A percentile compares a stretch with the other conserved stretches of the same genome.
These are phyloP conservation scores for Tinospora cordifolia DNA, from an alignment of 164 flowering plant genomes.

Conservation along the genomic window DNA sequence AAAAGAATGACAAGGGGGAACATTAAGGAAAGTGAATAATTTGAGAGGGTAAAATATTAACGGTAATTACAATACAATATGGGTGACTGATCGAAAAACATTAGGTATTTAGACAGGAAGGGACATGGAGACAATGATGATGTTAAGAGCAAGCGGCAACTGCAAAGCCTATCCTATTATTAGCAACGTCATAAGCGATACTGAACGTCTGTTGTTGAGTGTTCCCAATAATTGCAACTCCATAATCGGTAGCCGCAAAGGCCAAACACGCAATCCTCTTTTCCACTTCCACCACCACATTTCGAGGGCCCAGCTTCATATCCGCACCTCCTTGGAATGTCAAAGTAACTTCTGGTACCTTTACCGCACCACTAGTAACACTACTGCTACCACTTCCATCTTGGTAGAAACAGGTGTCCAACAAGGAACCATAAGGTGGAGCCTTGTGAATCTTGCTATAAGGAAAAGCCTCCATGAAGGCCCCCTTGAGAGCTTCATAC, in stretches of 20 bases:
- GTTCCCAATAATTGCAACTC: slow-evolving; percentile 40
- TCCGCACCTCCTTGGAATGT: slow-evolving; percentile 33
- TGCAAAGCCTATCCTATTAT: slow-evolving; percentile 39
- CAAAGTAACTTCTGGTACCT: too few species aligned
- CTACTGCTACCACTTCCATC: background rate
- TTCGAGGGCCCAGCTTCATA: slow-evolving; percentile 21
- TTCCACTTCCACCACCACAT: slow-evolving; percentile 24
- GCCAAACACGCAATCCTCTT: slow-evolving; percentile 34
- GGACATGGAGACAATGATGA: background rate
- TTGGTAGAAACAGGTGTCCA: slow-evolving; percentile 45
- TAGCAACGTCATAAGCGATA: slow-evolving; percentile 35
- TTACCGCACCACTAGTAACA: slow-evolving; percentile 28
- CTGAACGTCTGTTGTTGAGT: slow-evolving; percentile 34
- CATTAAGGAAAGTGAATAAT: too few species aligned
- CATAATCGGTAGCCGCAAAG: slow-evolving; percentile 24
- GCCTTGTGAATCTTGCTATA: background rate
- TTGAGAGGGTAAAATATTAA: too few species aligned
- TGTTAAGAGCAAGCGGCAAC: slow-evolving; percentile 36
- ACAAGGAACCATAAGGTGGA: slow-evolving; percentile 26
- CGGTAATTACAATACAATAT: too few species aligned
- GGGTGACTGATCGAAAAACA: too few species aligned
- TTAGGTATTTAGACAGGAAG: too few species aligned
- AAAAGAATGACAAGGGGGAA: too few species aligned
- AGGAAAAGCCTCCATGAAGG: slow-evolving; percentile 22
- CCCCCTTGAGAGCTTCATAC: slow-evolving; percentile 25